phyloP scores from a whole-genome alignment of 192 early-diverging fungal species.

The Coemansia sp. region DNA sequence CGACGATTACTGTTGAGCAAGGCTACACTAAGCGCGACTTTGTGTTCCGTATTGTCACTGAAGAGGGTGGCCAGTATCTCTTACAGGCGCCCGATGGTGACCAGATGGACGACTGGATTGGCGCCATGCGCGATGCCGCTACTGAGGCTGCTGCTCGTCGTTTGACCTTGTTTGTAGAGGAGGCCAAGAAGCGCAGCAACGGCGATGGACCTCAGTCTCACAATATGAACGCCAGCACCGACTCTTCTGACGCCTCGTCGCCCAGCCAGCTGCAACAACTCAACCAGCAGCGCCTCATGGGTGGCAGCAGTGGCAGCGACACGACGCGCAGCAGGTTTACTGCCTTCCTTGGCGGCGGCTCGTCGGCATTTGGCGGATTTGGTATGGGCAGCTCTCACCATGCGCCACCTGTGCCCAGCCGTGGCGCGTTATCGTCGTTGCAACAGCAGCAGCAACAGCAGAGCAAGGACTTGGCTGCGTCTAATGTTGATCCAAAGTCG shows the following conservation, averaged over 20 bases:
- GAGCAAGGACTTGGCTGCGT: conserved; percentile 6
- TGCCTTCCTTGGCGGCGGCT: conserved; percentile 48
- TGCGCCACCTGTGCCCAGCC: conserved; percentile 26
- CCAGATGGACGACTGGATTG: conserved; percentile 79
- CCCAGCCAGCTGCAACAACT: conserved; percentile 15
- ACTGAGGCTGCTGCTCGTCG: conserved; percentile 73
- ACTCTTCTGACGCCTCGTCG: conserved; percentile 10
- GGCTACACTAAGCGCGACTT: conserved; percentile 69
- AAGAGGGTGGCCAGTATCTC: conserved; percentile 79
- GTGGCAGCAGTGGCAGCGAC: conserved; percentile 24
- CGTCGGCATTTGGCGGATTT: conserved; percentile 45
- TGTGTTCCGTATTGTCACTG: conserved; percentile 80
- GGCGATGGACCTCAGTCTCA: conserved; percentile 9
- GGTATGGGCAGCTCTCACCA: conserved; percentile 28
- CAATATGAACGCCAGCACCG: neutral
- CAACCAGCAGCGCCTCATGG: conserved; percentile 8
- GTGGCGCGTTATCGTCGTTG: conserved; percentile 22
- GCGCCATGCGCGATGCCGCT: conserved; percentile 67
- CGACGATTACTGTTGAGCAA: conserved; percentile 69
- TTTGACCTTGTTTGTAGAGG: conserved; percentile 68
- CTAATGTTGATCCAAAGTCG: conserved; percentile 54
- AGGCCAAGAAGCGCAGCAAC: conserved; percentile 57
- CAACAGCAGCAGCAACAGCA: conserved; percentile 24
- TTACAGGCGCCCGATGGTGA: conserved; percentile 68
- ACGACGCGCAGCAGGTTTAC: conserved; percentile 55